Conservation (phyloP, 495 filamentous ascomycete species). For the Neurospora sp. region DNA sequence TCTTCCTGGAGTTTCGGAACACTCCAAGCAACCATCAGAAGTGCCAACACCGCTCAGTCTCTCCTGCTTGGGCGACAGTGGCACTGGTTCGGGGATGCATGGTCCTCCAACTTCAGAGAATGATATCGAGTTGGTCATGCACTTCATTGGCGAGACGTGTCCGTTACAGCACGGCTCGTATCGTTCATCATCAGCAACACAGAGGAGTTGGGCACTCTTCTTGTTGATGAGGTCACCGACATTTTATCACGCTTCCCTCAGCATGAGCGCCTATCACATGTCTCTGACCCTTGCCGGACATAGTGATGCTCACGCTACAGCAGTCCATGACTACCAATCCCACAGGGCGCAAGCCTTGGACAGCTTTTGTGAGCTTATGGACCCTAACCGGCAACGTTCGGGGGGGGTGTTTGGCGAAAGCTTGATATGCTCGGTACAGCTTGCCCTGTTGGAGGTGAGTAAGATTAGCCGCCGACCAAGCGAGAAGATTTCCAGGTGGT, state of each 20-base stretch:
- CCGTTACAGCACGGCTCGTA: not conserved
- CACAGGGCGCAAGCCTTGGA: not conserved
- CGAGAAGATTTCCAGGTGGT: not conserved
- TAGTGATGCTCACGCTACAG: not conserved
- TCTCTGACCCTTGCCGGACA: not conserved
- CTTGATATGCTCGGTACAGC: constrained; percentile 1
- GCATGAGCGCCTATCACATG: constrained; percentile 1
- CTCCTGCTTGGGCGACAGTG: not conserved
- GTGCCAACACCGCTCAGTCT: not conserved
- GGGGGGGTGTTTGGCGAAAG: not conserved
- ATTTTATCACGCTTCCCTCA: constrained; percentile 2
- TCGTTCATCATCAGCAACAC: not conserved
- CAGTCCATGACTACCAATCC: constrained; percentile 1
- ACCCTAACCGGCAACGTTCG: not conserved
- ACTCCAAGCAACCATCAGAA: not conserved
- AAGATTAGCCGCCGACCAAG: no score
- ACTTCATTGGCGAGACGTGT: constrained; percentile 1
- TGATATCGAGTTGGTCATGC: constrained; percentile 1
- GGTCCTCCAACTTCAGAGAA: not conserved
- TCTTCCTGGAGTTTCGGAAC: not conserved
- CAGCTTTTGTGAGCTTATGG: not conserved
- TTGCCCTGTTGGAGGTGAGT: constrained; percentile 4
- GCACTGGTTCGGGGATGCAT: not conserved
- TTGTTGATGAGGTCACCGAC: not conserved
- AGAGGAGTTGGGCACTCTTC: constrained; percentile 1